phyloP scores from a whole-genome alignment of 805 yeast genomes.

The Wickerhamomyces chambardii region DNA sequence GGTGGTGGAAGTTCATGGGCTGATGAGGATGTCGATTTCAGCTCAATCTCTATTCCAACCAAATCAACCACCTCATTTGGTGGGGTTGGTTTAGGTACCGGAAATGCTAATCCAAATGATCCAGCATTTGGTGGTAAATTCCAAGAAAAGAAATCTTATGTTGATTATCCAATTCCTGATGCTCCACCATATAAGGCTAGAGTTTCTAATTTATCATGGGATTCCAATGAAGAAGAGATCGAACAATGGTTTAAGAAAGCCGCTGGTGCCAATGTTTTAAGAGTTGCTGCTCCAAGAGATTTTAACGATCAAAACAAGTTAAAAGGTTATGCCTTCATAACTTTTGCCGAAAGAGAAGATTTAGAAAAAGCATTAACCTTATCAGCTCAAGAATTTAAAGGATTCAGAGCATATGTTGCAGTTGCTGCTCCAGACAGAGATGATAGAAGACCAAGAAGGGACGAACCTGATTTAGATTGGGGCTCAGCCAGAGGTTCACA shows the following conservation, averaged over 20 bases:
- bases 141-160: conserved; percentile 38
- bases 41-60: conserved; percentile 37
- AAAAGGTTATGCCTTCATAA: conserved; percentile 86
- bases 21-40: conserved; percentile 71
- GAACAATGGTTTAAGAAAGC: conserved; percentile 51
- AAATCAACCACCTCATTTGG: conserved; percentile 16
- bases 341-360: conserved; percentile 69
- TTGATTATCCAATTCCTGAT: conserved; percentile 80
- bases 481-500: conserved; percentile 27
- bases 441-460: conserved; percentile 19
- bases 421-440: conserved; percentile 63
- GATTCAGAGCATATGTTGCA: conserved; percentile 62
- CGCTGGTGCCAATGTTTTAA: conserved; percentile 41
- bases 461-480: conserved; percentile 36
- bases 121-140: conserved; percentile 30
- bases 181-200: conserved; percentile 90
- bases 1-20: conserved; percentile 80
- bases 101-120: conserved; percentile 25
- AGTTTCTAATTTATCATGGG: conserved; percentile 80
- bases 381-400: conserved; percentile 60
- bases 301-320: conserved; percentile 49
- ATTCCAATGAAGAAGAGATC: conserved; percentile 56
- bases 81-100: conserved; percentile 18
- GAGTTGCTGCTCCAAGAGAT: conserved; percentile 70
- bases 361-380: conserved; percentile 65